Evolutionary conservation across 2,329 filamentous ascomycete species (phyloP), one percentile per base, ranked within the genome.

Genomic region (Cryphonectria parasitica): DNA sequence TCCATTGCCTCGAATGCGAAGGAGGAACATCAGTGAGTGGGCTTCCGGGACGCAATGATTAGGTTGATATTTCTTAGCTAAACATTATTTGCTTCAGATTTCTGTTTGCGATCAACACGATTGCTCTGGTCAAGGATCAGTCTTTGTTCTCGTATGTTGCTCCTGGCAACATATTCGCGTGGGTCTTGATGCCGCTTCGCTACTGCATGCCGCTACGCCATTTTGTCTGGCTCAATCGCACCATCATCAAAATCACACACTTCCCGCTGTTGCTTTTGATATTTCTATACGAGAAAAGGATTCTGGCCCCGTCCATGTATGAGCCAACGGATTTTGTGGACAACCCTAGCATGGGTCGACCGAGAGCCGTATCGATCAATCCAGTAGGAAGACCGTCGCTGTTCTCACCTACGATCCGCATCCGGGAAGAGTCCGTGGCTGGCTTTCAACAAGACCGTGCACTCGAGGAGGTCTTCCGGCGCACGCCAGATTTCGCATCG

Each of bases 121-220:
- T 98, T 65, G 97, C 94, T 5, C 97, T 97, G 93, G 95, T 98
- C 74, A 98, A 98, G 80, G 97, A 96, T n/a, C 95, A 98, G 79
- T 92, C 94, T 0, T 84, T 98, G 0, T 98, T 98, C 83, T 97
- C 94, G 3, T 98, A 98, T 78, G 89, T 98, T 72, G 92, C 95
- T 1, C 95, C 95, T 0, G 91, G 92, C 19, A 98, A 98, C 78
- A 92, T 98, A 41, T 87, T 98, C 73, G 95, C 93, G 1, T 98
- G 95, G 95, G 78, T 95, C 0, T 84, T 97, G 39, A 94, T 94
- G 76, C 95, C 95, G 0, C 80, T 97, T 61, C 88, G 95, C 73
- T 97, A 92, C 78, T 83, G 90, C 75, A 90, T 98, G 83, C 90
- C 94, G 0, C 90, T 98, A 75, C 89, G 89, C 56, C 88, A 90